Base-by-base conservation (phyloP, 2,329 filamentous ascomycete genomes). In the Leptographium galeiforme region DNA sequence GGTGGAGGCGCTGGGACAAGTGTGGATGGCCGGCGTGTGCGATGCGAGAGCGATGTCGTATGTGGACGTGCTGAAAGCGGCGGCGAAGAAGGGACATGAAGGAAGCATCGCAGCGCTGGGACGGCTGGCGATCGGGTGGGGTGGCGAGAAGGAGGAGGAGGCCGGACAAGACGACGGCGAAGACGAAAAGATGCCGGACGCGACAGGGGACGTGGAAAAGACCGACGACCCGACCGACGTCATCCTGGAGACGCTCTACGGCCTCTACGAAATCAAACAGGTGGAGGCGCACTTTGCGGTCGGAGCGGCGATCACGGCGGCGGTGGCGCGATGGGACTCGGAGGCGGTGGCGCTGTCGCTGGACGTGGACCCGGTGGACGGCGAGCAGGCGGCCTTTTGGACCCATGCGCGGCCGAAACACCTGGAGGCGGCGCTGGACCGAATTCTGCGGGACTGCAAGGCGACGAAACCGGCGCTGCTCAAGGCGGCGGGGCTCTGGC, bases 401-500 rank as follows among this genome's bases (percentile, higher is more conserved):
- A 57, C 64, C 11, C 56, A 60, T 10, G 70, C 68, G 56, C 69
- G 72, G 6, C 63, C 72, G 2, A 64, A 69, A 1, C 65, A 65
- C 1, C 62, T 85, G 32, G 69, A 69, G 10, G 67, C 71, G 0
- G 73, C 87, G 1, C 70, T 95, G 6, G 78, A 87, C 55, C 89
- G 84, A 63, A 76, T 94, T 2, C 74, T 97, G 48, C 70, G 72
- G 2, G 85, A 93, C 61, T 93, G 86, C 69, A 84, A 85, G 61
- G 81, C 84, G 10, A 89, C 88, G 0, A 96, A 96, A 63, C 93
- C 93, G 1, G 86, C 89, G 0, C 72, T 96, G 6, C 83, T 89
- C 60, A 95, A 95, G 64, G 89, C 91, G 4, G 91, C 90, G 0
- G 89, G 89, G 0, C 95, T 98, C 60, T 97, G 93, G 93, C 77